These are phyloP conservation scores for Pythium guiyangense DNA, from an alignment of 352 stramenopile species.

Conservation along the genomic window DNA sequence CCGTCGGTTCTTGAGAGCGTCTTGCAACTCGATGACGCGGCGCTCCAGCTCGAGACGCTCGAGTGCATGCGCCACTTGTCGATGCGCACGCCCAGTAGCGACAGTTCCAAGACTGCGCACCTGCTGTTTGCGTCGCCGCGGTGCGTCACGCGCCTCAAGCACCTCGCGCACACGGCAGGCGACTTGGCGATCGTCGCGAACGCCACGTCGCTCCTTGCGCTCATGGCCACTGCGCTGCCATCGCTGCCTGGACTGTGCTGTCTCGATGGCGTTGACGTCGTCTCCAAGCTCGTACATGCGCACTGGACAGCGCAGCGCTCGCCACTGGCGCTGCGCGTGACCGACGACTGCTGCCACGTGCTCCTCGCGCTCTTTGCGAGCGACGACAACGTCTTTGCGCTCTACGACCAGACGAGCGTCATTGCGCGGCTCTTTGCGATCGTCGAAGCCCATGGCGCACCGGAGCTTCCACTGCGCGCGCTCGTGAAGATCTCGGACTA, in stretches of 20 bases:
- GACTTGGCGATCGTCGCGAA: conserved; percentile 25
- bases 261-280: conserved; percentile 31
- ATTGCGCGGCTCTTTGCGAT: conserved; percentile 47
- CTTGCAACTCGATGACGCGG: conserved; percentile 31
- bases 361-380: conserved; percentile 37
- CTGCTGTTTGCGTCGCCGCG: conserved; percentile 24
- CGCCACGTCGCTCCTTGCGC: conserved; percentile 39
- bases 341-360: conserved; percentile 43
- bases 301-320: conserved; percentile 15
- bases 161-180: conserved; percentile 13
- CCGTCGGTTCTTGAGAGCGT: conserved; percentile 41
- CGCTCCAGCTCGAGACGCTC: conserved; percentile 33
- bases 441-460: conserved; percentile 20
- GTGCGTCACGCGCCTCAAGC: conserved; percentile 18
- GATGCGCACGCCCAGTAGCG: conserved; percentile 5
- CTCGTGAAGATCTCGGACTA: conserved; percentile 43
- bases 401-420: conserved; percentile 48
- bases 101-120: neutral
- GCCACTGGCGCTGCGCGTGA: conserved; percentile 16
- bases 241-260: conserved; percentile 42
- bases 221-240: conserved; percentile 42
- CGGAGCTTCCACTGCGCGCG: conserved; percentile 39
- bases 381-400: conserved; percentile 34
- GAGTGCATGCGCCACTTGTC: conserved; percentile 24
- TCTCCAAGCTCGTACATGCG: conserved; percentile 25